Evolutionary conservation across 257 asterid species (phyloP), one percentile per base, ranked within the genome.

Genomic region (Ilex asprella): DNA sequence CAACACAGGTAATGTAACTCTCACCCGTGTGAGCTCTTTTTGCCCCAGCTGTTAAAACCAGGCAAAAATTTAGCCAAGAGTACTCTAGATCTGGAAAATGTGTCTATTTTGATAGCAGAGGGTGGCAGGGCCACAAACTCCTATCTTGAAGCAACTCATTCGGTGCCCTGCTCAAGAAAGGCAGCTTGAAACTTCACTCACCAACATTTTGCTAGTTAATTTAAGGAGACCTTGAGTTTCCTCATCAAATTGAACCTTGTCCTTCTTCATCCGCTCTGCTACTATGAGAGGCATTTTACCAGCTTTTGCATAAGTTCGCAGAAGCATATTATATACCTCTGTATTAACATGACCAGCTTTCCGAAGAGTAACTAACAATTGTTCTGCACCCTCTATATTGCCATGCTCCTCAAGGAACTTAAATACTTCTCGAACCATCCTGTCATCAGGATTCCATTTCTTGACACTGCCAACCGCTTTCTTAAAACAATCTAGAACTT

Each of bases 201-300:
- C 80, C 43, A 85, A 79, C 92, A 89, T 69, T 76, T 76, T 84
- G 77, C 91, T 81, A 0, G 94, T 93, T 27, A 68, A 44, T 21
- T 70, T 75, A 30, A 93, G 49, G 29, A 89, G 80, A 66, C 75
- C 71, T 76, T 50, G 60, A 10, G 91, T 87, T 59, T 89, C 95
- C 59, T 78, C 86, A 21, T 87, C 79, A 78, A 82, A 57, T 75
- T 65, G 69, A 30, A 87, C 88, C 32, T 74, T 69, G 60, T 93
- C 99, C 82, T 70, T 84, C 73, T 81, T 72, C 97, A 93, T 93
- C 88, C 97, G 80, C 79, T 93, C 97, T 10, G 76, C 85, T 70
- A 93, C 77, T 54, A 81, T 72, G 60, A 85, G 81, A 9, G 95
- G 82, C 96, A 81, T 84, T 71, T 89, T 87, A 61, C 88, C 87